Evolutionary conservation across 768 basidiomycete species (phyloP).

Genomic region (Tephrocybe sp.): DNA sequence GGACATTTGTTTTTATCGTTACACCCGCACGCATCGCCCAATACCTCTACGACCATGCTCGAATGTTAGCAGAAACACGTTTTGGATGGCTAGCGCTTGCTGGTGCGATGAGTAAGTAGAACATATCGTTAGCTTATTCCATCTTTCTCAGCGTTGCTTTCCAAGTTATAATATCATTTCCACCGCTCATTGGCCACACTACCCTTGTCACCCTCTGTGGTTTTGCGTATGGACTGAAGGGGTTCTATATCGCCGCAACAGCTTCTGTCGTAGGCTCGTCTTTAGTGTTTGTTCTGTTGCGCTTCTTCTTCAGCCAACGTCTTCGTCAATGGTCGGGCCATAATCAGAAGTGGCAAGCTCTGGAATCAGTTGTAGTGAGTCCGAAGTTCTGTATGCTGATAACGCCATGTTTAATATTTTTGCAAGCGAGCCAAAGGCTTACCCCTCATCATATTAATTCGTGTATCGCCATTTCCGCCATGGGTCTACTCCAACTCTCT

Average conservation of each 20-base stretch:
- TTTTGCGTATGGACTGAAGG: slow-evolving; percentile 81
- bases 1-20: slow-evolving; percentile 45
- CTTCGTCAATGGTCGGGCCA: slow-evolving; percentile 59
- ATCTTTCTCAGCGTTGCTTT: slow-evolving; percentile 5
- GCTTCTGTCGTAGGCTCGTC: slow-evolving; percentile 67
- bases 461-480: slow-evolving; percentile 80
- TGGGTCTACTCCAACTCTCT: slow-evolving; percentile 87
- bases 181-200: slow-evolving; percentile 67
- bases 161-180: slow-evolving; percentile 52
- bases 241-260: slow-evolving; percentile 63
- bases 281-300: slow-evolving; percentile 58
- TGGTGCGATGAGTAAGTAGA: slow-evolving; percentile 47
- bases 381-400: background rate
- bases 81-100: slow-evolving; percentile 65
- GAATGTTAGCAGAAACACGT: slow-evolving; percentile 53
- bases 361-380: slow-evolving; percentile 73
- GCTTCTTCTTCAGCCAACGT: slow-evolving; percentile 54
- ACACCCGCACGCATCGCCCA: slow-evolving; percentile 71
- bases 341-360: slow-evolving; percentile 75
- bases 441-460: slow-evolving; percentile 79
- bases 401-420: slow-evolving; percentile 2
- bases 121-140: slow-evolving; percentile 2
- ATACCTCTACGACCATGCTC: slow-evolving; percentile 67
- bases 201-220: slow-evolving; percentile 70
- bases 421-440: slow-evolving; percentile 70